Base-by-base conservation (phyloP, 805 yeast species). In the Pichia occidentalis region DNA sequence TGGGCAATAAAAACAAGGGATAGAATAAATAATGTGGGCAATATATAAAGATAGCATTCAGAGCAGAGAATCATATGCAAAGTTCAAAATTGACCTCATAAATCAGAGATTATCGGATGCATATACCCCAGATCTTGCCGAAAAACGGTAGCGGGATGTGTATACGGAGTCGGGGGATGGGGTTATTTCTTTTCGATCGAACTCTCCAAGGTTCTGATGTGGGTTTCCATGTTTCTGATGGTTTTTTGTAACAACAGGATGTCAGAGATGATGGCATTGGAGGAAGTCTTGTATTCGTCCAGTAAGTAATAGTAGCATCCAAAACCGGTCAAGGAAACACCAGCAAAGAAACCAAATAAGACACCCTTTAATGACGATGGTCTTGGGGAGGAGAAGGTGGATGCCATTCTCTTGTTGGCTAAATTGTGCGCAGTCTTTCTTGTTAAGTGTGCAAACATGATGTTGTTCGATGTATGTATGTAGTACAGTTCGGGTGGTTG, bases 241-340 rank as follows among this genome's bases (percentile, higher is more conserved):
- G 86, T 75, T 51, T 71, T 74, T 47, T 81, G 83, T 53, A 86
- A 72, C 18, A 77, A 61, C 37, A 83, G 65, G 16, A 85, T 83
- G 53, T 85, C 95, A 36, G 85, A 74, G 40, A 84, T 70, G 41
- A 85, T 74, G 14, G 81, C 81, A 50, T 71, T 73, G 57, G 80
- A 83, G 49, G 90, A 73, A 44, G 71, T 66, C 57, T 80, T 77
- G 69, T 83, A 84, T 59, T 82, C 83, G 53, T 85, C 92, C 42
- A 84, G 60, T 48, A 84, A 67, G 60, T 84, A 85, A 58, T 75
- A 80, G 66, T 85, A 85, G 12, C 88, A 77, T 7, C 75, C 83
- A 39, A 71, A 72, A 3, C 94, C 88, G 13, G 95, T 81, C 45
- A 71, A 57, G 17, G 85, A 67, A 26, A 80, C 82, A 31, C 95